These are phyloP conservation scores for Neotropicomus parvogracilis DNA, from an alignment of 1,284 basidiomycete species.

Conservation along the genomic window DNA sequence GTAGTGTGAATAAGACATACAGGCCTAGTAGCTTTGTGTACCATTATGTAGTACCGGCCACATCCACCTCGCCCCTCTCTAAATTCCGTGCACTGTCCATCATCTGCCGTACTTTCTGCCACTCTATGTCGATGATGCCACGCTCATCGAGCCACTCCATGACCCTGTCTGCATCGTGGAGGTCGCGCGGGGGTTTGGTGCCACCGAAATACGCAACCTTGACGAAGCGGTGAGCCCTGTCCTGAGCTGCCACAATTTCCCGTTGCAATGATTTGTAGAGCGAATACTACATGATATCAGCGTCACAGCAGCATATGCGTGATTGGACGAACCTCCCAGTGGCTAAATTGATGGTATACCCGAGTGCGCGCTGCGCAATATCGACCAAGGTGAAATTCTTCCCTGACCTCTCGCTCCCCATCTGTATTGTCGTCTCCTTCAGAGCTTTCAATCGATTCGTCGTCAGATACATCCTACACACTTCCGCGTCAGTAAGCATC, in stretches of 20 bases:
- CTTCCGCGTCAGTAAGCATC: conserved; percentile 5
- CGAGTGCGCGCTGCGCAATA: conserved; percentile 70
- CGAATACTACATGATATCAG: conserved; percentile 43
- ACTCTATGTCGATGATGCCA: conserved; percentile 62
- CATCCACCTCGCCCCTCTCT: conserved; percentile 46
- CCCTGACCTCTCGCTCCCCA: conserved; percentile 22
- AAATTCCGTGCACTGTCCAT: conserved; percentile 69
- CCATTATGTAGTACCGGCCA: background rate
- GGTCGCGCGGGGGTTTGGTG: conserved; percentile 56
- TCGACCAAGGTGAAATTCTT: conserved; percentile 56
- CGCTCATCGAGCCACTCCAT: conserved; percentile 80
- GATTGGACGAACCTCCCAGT: conserved; percentile 72
- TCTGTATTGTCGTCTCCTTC: conserved; percentile 27
- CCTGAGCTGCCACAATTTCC: conserved; percentile 50
- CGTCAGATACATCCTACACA: conserved; percentile 19
- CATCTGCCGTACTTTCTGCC: conserved; percentile 63
- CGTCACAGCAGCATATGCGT: background rate
- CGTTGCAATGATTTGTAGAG: conserved; percentile 53
- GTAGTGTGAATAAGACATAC: conserved; percentile 37
- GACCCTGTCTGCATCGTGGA: conserved; percentile 67
- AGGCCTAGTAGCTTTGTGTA: background rate
- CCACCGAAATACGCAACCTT: conserved; percentile 54
- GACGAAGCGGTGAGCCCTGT: conserved; percentile 44
- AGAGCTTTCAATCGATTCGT: conserved; percentile 13
- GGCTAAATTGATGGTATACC: conserved; percentile 72